phyloP scores from a whole-genome alignment of 768 basidiomycete genomes.

The Xerocomellus amylosporus region DNA sequence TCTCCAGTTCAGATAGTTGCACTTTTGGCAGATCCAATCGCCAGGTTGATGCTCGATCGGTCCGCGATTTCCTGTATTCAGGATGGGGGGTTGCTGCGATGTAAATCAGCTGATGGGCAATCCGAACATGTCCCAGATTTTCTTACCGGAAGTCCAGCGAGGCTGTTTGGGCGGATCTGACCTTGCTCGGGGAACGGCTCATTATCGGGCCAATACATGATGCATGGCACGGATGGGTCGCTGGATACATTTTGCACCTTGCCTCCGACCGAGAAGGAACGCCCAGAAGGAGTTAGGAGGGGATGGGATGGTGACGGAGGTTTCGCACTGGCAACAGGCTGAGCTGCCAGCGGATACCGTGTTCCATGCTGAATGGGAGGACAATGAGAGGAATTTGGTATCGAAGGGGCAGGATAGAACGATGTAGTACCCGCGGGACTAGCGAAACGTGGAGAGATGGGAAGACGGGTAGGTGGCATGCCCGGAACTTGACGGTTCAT shows the following conservation, averaged over 20 bases:
- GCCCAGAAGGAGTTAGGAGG: conserved; percentile 79
- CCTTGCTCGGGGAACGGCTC: conserved; percentile 78
- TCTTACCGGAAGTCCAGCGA: conserved; percentile 55
- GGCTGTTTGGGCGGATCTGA: conserved; percentile 64
- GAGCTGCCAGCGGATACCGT: conserved; percentile 30
- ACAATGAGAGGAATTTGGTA: conserved; percentile 34
- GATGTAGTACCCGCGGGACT: conserved; percentile 15
- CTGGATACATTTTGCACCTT: conserved; percentile 75
- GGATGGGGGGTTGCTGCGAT: conserved; percentile 72
- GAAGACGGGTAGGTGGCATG: conserved; percentile 21
- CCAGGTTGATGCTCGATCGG: conserved; percentile 85
- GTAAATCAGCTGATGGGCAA: conserved; percentile 1
- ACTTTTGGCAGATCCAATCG: conserved; percentile 81
- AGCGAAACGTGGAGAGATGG: conserved; percentile 27
- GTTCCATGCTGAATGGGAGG: conserved; percentile 15
- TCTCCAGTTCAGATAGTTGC: conserved; percentile 87
- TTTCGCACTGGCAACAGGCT: conserved; percentile 28
- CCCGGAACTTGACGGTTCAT: conserved; percentile 31
- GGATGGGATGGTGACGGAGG: conserved; percentile 52
- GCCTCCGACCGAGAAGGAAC: conserved; percentile 72
- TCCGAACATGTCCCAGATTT: neutral
- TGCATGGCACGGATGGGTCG: conserved; percentile 69
- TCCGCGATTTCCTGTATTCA: conserved; percentile 86
- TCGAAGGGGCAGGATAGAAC: conserved; percentile 15
- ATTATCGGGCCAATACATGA: conserved; percentile 92